phyloP scores from a whole-genome alignment of 2,329 filamentous ascomycete species.

The Cercospora sp. region DNA sequence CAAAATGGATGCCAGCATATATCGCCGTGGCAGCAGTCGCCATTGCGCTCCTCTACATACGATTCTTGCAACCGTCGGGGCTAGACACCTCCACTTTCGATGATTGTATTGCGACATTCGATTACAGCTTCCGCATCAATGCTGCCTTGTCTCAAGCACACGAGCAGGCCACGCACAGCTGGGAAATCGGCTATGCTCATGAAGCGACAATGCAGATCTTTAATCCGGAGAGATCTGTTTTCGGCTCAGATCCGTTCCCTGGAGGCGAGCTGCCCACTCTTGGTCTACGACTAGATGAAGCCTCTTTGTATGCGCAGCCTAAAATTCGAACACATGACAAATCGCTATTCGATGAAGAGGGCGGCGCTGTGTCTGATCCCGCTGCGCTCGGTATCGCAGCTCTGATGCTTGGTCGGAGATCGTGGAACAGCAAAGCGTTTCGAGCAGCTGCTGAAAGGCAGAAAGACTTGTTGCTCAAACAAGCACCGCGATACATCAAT shows the following conservation, averaged over 20 bases:
- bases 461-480: slow-evolving; percentile 43
- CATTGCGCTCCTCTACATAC: slow-evolving; percentile 25
- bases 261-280: slow-evolving; percentile 33
- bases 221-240: slow-evolving; percentile 42
- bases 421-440: slow-evolving; percentile 34
- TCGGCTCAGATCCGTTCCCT: slow-evolving; percentile 42
- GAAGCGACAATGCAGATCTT: slow-evolving; percentile 47
- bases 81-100: slow-evolving; percentile 27
- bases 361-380: slow-evolving; percentile 46
- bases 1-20: slow-evolving; percentile 27
- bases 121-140: slow-evolving; percentile 33
- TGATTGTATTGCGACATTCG: slow-evolving; percentile 31
- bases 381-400: slow-evolving; percentile 50
- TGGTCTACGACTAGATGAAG: slow-evolving; percentile 32
- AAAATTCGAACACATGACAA: slow-evolving; percentile 38
- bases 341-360: slow-evolving; percentile 41
- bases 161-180: slow-evolving; percentile 42
- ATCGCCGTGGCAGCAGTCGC: slow-evolving; percentile 20
- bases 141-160: slow-evolving; percentile 36
- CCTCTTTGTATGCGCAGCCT: slow-evolving; percentile 37
- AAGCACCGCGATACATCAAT: slow-evolving; percentile 47
- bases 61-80: slow-evolving; percentile 19
- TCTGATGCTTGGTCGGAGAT: slow-evolving; percentile 45
- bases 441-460: slow-evolving; percentile 45
- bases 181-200: slow-evolving; percentile 47